Percentiles rank a stretch among this genome's conserved stretches.
Evolutionary conservation across 345 rosid genomes (phyloP).

Genomic region (Arabidopsis suecica): DNA sequence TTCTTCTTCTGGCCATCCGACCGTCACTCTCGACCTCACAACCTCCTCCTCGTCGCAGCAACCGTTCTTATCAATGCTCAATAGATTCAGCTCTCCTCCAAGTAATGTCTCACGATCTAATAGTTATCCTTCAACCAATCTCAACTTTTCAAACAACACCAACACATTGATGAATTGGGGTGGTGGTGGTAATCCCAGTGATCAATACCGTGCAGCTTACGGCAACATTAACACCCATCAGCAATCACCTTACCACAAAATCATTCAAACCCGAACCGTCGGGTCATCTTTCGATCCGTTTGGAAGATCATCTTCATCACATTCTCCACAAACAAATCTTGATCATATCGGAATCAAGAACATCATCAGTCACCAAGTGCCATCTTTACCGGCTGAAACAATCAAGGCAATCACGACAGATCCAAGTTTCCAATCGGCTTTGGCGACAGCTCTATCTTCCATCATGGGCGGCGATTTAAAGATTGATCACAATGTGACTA

Average conservation of each 20-base stretch:
- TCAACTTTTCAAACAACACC: conserved; percentile 61
- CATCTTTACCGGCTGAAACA: conserved; percentile 47
- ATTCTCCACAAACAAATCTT: conserved; percentile 44
- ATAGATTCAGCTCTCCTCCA: conserved; percentile 38
- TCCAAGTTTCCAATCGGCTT: conserved; percentile 82
- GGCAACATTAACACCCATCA: conserved; percentile 36
- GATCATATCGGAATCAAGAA: conserved; percentile 47
- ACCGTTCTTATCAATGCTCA: conserved; percentile 44
- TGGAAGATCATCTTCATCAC: conserved; percentile 44
- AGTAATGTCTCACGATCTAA: conserved; percentile 30
- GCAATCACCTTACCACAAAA: conserved; percentile 48
- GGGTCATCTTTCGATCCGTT: conserved; percentile 41
- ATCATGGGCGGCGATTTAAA: conserved; percentile 53
- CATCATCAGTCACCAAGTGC: conserved; percentile 37
- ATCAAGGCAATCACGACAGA: conserved; percentile 76
- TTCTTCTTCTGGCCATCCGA: conserved; percentile 64
- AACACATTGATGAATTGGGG: conserved; percentile 49
- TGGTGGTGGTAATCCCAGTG: conserved; percentile 45
- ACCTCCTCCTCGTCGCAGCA: conserved; percentile 48
- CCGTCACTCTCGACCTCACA: conserved; percentile 89
- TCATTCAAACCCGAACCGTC: conserved; percentile 38
- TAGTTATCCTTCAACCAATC: conserved; percentile 53
- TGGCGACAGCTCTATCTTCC: conserved; percentile 74
- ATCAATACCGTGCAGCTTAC: conserved; percentile 40
- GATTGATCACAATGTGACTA: conserved; percentile 34